Evolutionary conservation across 2,329 filamentous ascomycete species (phyloP), one percentile per base, ranked within the genome.

Genomic region (Colletotrichum sp.): DNA sequence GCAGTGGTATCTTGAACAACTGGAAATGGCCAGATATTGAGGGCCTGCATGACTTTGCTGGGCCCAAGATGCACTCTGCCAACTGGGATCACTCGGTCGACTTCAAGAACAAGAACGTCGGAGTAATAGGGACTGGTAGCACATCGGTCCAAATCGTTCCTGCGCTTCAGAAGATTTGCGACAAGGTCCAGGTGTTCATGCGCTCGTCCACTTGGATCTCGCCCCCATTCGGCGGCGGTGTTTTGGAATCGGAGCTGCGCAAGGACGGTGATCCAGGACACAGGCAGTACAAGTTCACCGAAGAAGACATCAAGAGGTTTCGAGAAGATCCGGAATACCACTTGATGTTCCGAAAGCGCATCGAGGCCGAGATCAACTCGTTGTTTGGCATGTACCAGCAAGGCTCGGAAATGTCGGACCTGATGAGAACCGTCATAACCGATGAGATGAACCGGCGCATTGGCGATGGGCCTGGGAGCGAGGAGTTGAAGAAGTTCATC

Each of bases 121-220:
- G 86, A 15, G 83, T 91, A n/a, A 90, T 92, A 64, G 90, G 90
- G 8, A 89, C 81, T 18, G 90, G 90, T 0, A 87, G 88, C 26
- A 88, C 88, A 15, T 88, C 87, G 13, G 88, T 91, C 12, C 90
- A 91, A 79, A 85, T 91, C 10, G 84, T 89, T 4, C 87, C 87
- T 2, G 82, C 82, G 2, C 85, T 89, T 36, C 86, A 88, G 78
- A 73, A 78, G 30, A 21, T 69, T 62, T 57, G 39, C 60, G 63
- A 63, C 26, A 69, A 81, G 39, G 77, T 83, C 60, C 79, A 82
- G 55, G 78, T 79, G 9, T 84, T 83, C 69, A 82, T 82, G 74
- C 80, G 83, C 3, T 80, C 80, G 8, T 77, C 81, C 13, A 83
- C 81, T 7, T 83, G 82, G 82, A 81, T 84, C 69, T 76, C 78